phyloP scores from a whole-genome alignment of 176 grass and related monocot genomes.

The Raddia distichophylla region DNA sequence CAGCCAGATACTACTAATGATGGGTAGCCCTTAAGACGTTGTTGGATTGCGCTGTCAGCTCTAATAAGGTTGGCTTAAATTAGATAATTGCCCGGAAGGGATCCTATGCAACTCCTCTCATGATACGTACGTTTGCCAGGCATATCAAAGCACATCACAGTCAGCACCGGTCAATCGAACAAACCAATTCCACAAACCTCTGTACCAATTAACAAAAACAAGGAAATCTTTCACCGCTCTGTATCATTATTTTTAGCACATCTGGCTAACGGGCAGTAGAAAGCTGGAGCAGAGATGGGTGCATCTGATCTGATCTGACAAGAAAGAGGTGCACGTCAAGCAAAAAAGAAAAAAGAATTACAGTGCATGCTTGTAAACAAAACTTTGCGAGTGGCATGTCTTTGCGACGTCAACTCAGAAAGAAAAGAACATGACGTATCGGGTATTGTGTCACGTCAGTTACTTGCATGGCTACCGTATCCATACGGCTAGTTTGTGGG shows the following conservation, averaged over 20 bases:
- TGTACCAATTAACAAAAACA: not conserved
- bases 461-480: not conserved
- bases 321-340: not conserved
- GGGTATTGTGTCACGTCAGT: not conserved
- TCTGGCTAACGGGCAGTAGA: not conserved
- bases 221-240: not conserved
- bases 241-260: too few species aligned
- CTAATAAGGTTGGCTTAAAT: not conserved
- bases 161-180: not conserved
- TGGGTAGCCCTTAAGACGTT: not conserved
- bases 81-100: not conserved
- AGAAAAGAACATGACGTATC: not conserved
- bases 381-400: not conserved
- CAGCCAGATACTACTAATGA: not conserved
- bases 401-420: not conserved
- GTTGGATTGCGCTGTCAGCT: not conserved
- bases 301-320: not conserved
- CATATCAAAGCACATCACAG: not conserved
- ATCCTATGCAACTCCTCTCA: not conserved
- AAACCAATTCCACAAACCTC: not conserved
- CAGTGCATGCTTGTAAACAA: not conserved
- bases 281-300: not conserved
- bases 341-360: too few species aligned
- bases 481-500: too few species aligned
- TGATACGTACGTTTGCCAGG: not conserved